Evolutionary conservation across 1,284 basidiomycete species (phyloP), one percentile per base, ranked within the genome.

Genomic region (Pholiota adiposa): DNA sequence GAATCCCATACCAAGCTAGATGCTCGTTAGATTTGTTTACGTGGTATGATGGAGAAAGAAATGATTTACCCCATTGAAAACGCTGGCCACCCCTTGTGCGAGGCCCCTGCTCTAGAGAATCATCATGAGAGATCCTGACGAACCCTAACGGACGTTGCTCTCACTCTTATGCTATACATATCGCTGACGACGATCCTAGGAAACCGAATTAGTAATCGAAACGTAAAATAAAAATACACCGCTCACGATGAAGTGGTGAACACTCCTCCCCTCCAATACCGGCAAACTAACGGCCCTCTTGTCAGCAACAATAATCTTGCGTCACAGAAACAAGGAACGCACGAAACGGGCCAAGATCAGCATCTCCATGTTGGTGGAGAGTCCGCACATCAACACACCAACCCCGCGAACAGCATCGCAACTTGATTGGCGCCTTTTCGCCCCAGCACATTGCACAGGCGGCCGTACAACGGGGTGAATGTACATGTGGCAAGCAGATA

Each of bases 251-350:
- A 81, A 18, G 87, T 90, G 9, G 88, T 90, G 56, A 83, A 75
- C 6, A 93, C 75, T 0, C 92, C 92, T 5, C 92, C 92, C 89
- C 91, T n/a, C 93, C 93, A 56, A 93, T 82, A 6, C 92, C 93
- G 14, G 85, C 82, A 11, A 92, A 69, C 89, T 92, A 54, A 29
- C 5, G 48, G 16, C 23, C 31, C 14, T 16, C n/a, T 14, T 4
- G 40, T 55, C 48, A 56, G 48, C 16, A 21, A 33, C 46, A 23
- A n/a, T n/a, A 43, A 56, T 58, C 67, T 51, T 41, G 46, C 44
- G 3, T 40, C 25, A 33, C 25, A 54, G 21, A 46, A 40, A 29
- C 36, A 44, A 25, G 63, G 41, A 36, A 72, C 87, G 59, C 64
- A 94, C 85, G 63, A 93, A 93, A 78, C 93, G 80, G 6, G 90